Evolutionary conservation across 768 basidiomycete genomes (phyloP).

Genomic region (Sistotremastrum suecicum): DNA sequence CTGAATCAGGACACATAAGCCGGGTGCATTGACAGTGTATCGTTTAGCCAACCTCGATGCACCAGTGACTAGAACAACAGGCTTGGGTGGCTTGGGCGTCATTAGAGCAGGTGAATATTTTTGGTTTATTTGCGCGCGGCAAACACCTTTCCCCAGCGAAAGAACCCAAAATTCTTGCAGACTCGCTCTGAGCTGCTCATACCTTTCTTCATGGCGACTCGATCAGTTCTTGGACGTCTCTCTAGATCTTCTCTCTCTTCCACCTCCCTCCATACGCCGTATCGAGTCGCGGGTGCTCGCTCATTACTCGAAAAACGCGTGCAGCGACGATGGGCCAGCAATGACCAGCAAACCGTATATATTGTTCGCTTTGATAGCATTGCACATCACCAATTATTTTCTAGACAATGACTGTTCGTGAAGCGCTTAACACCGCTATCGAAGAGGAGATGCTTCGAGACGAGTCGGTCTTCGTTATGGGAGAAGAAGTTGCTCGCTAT

Average conservation of each 20-base stretch:
- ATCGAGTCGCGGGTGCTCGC: slow-evolving; percentile 1
- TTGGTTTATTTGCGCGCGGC: no score
- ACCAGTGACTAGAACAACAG: slow-evolving; percentile 70
- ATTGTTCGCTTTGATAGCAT: slow-evolving; percentile 19
- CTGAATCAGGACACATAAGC: slow-evolving; percentile 13
- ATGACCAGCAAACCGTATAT: slow-evolving; percentile 30
- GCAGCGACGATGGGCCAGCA: slow-evolving; percentile 14
- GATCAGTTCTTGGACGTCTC: slow-evolving; percentile 5
- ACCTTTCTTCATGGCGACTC: slow-evolving; percentile 1
- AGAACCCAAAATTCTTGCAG: neutral
- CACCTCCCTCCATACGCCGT: slow-evolving; percentile 14
- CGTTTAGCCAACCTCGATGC: slow-evolving; percentile 49
- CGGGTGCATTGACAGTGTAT: slow-evolving; percentile 21
- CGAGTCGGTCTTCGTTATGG: slow-evolving; percentile 86
- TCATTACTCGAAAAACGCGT: neutral
- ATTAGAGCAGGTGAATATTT: neutral
- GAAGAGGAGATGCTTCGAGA: slow-evolving; percentile 99
- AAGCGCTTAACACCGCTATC: slow-evolving; percentile 95
- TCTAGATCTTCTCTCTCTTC: slow-evolving; percentile 15
- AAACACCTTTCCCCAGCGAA: no score
- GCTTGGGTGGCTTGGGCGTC: slow-evolving; percentile 19
- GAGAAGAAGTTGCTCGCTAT: slow-evolving; percentile 97
- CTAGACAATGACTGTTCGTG: slow-evolving; percentile 77
- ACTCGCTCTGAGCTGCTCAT: neutral
- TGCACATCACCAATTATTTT: slow-evolving; percentile 1